Percentiles rank a stretch among this genome's conserved stretches.
Evolutionary conservation across 2,329 filamentous ascomycete species (phyloP).

Genomic region (Purpureocillium lavendulum): DNA sequence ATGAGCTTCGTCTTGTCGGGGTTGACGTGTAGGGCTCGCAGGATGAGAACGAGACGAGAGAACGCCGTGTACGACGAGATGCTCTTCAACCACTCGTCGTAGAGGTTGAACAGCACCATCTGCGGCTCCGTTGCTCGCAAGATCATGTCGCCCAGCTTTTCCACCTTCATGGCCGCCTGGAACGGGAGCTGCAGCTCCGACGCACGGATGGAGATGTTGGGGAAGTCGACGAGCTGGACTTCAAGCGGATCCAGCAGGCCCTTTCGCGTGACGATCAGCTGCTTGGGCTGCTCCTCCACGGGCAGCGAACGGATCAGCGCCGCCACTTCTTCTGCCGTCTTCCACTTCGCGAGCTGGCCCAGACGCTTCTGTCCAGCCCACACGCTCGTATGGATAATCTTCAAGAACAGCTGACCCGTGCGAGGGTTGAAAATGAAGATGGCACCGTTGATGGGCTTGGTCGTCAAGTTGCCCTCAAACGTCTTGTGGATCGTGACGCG

Average conservation of each 20-base stretch:
- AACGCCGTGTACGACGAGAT: conserved; percentile 99
- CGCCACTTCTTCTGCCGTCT: conserved; percentile 98
- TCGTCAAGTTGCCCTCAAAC: conserved; percentile 97
- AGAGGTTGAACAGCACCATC: conserved; percentile 98
- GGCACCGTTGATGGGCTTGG: conserved; percentile 97
- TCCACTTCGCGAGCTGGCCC: conserved; percentile 97
- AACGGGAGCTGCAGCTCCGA: conserved; percentile 96
- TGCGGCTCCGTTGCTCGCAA: conserved; percentile 96
- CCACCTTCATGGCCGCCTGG: conserved; percentile 99
- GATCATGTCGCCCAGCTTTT: conserved; percentile 99
- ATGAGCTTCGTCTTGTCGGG: conserved; percentile 97
- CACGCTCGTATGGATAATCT: conserved; percentile 98
- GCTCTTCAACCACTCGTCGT: conserved; percentile 97
- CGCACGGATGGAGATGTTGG: conserved; percentile 96
- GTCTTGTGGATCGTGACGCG: conserved; percentile 99
- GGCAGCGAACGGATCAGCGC: conserved; percentile 91
- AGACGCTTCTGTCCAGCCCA: conserved; percentile 99
- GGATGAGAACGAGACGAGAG: conserved; percentile 85
- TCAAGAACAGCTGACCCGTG: conserved; percentile 93
- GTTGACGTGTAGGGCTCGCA: conserved; percentile 93
- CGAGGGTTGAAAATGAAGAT: conserved; percentile 99
- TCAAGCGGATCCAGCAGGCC: conserved; percentile 94
- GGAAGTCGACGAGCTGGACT: conserved; percentile 95
- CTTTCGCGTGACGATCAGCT: conserved; percentile 96
- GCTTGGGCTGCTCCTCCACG: conserved; percentile 96